Percentiles rank a stretch among this genome's conserved stretches.
These are phyloP conservation scores for Quercus rubra DNA, from an alignment of 306 rosid species.

Conservation along the genomic window DNA sequence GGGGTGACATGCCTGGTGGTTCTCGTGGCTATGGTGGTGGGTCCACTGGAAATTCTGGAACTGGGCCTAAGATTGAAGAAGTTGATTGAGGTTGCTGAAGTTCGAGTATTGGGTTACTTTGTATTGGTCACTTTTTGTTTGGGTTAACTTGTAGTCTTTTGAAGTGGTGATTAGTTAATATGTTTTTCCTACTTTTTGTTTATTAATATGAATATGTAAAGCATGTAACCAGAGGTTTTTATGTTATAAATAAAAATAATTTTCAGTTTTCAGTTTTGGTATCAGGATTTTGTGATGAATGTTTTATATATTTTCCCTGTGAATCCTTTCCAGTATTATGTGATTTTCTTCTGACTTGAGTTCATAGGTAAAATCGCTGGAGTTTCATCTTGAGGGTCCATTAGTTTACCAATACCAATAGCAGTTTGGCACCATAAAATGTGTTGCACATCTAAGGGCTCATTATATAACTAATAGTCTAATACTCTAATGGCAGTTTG, in stretches of 20 bases:
- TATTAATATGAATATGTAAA: not conserved
- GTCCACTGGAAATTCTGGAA: constrained; percentile 30
- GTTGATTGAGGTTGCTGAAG: constrained; percentile 37
- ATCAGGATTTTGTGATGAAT: too few species aligned
- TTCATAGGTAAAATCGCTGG: too few species aligned
- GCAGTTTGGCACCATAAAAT: too few species aligned
- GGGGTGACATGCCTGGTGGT: constrained; percentile 24
- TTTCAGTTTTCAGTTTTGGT: too few species aligned
- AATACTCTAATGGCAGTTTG: too few species aligned
- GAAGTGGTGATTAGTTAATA: not conserved
- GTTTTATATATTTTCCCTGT: too few species aligned
- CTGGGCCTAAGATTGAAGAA: constrained; percentile 91
- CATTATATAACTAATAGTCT: too few species aligned
- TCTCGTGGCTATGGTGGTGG: constrained; percentile 30
- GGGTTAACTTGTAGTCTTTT: not conserved
- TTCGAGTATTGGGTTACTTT: not conserved
- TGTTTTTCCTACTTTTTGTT: not conserved
- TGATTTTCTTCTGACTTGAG: too few species aligned
- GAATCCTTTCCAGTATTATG: too few species aligned
- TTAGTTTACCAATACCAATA: too few species aligned
- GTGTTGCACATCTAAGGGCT: too few species aligned
- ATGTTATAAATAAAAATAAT: not conserved
- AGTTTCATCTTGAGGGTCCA: too few species aligned
- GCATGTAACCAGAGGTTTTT: not conserved
- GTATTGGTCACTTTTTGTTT: not conserved